Percentiles rank a stretch among this genome's conserved stretches.
Evolutionary conservation across 805 yeast genomes (phyloP).

Genomic region (Hanseniaspora thailandica): DNA sequence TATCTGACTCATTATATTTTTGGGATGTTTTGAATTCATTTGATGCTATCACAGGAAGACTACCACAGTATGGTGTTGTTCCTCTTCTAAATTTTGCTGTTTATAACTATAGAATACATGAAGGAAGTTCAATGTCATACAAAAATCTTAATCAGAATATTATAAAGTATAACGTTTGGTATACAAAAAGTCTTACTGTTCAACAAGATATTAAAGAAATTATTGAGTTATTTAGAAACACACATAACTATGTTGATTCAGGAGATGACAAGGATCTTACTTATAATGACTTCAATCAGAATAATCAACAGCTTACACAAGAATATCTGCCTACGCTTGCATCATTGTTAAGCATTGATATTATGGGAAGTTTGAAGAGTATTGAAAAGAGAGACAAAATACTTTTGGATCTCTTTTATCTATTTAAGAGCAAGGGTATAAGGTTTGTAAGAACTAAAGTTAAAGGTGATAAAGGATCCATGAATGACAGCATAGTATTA

Average conservation of each 20-base stretch:
- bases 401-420: neutral
- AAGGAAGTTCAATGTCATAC: neutral
- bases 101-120: slow-evolving; percentile 1
- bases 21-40: slow-evolving; percentile 4
- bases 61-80: neutral
- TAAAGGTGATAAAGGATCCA: neutral
- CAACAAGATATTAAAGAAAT: slow-evolving; percentile 3
- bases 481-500: neutral
- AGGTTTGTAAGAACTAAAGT: neutral
- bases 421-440: slow-evolving; percentile 3
- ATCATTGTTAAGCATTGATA: slow-evolving; percentile 20
- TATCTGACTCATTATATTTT: neutral
- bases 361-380: neutral
- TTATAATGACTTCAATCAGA: slow-evolving; percentile 12
- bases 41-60: neutral
- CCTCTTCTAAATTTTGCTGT: slow-evolving; percentile 6
- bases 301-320: slow-evolving; percentile 19
- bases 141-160: neutral
- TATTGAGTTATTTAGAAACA: slow-evolving; percentile 16
- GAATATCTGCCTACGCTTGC: slow-evolving; percentile 32
- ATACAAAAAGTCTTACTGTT: neutral
- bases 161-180: slow-evolving; percentile 7
- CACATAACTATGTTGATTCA: slow-evolving; percentile 17
- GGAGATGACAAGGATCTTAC: neutral
- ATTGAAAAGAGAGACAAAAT: slow-evolving; percentile 9